Base-by-base conservation (phyloP, 805 yeast genomes). In the Candida railenensis region DNA sequence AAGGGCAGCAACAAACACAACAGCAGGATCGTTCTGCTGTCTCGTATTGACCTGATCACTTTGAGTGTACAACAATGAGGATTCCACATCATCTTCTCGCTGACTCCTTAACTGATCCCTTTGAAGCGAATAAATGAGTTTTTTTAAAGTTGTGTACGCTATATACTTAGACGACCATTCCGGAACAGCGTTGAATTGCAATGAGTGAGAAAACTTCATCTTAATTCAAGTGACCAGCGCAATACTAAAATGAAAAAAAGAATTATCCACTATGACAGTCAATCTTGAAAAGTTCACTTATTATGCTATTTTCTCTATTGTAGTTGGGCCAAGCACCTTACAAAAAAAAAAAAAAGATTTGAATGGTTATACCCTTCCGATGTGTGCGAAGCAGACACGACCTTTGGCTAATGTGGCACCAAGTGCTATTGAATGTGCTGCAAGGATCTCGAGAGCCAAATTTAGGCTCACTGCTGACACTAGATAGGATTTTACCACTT, bases 141-240 rank as follows among this genome's bases (percentile, higher is more conserved):
- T 89, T 65, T 94, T 92, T 48, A 94, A 73, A 34, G 87, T 83
- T 1, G 96, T 87, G 66, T 92, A 92, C 46, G 95, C 91, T 47
- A 92, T 84, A 66, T 92, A 92, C 62, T 87, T 82, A 22, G 96
- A 83, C 11, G 96, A 81, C 99, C 99, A 92, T 65, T 94, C 98
- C 1, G 99, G 97, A 3, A 94, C 98, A 20, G 98, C 96, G 66
- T 92, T 92, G 69, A 92, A 91, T 76, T 92, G 97, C 53, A 92
- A 71, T 4, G 97, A 88, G 62, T 91, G 96, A 21, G 96, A 86
- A 70, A 92, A 92, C 78, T 92, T 92, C 99, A 92, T 92, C 11
- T 7, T 11, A 5, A 7, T 7, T 11, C 11, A 25, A 25, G 11
- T 7, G 11, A 25, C 30, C 30, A 25, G 11, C 11, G 9, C 30